Evolutionary conservation across 139 green algal species (phyloP).

Genomic region (Ulvella scutata): DNA sequence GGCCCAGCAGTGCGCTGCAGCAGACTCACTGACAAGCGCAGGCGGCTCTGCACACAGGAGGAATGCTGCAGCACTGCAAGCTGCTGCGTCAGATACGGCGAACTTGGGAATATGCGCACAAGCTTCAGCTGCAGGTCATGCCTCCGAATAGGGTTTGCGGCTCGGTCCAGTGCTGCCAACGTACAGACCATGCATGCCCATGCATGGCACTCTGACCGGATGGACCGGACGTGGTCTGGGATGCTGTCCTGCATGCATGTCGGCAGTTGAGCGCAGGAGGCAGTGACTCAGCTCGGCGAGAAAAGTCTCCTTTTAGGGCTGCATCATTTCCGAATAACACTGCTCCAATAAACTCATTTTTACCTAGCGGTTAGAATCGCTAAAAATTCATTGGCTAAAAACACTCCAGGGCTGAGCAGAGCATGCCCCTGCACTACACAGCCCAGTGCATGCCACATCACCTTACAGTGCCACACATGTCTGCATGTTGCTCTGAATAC

Average conservation of each 20-base stretch:
- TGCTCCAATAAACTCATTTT: too few species aligned
- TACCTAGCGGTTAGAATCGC: too few species aligned
- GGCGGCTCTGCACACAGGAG: background rate
- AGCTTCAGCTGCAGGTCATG: background rate
- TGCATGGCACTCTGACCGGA: background rate
- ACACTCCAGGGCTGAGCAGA: too few species aligned
- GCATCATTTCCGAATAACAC: too few species aligned
- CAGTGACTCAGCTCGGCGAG: too few species aligned
- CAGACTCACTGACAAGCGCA: background rate
- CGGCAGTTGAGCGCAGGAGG: background rate
- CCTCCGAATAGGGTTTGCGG: background rate
- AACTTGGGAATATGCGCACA: background rate
- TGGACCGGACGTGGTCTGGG: background rate
- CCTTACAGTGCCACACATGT: too few species aligned
- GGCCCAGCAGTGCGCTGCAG: background rate
- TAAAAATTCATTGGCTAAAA: too few species aligned
- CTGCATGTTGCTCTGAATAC: too few species aligned
- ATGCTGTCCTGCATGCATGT: background rate
- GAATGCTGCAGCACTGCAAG: background rate
- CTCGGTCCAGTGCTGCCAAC: background rate
- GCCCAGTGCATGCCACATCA: too few species aligned
- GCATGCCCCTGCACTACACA: too few species aligned
- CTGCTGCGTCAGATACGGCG: background rate
- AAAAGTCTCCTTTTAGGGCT: too few species aligned
- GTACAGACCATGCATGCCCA: conserved; percentile 1